Evolutionary conservation across 495 filamentous ascomycete genomes (phyloP), one percentile per base, ranked within the genome.

Genomic region (Usnea hakonensis): DNA sequence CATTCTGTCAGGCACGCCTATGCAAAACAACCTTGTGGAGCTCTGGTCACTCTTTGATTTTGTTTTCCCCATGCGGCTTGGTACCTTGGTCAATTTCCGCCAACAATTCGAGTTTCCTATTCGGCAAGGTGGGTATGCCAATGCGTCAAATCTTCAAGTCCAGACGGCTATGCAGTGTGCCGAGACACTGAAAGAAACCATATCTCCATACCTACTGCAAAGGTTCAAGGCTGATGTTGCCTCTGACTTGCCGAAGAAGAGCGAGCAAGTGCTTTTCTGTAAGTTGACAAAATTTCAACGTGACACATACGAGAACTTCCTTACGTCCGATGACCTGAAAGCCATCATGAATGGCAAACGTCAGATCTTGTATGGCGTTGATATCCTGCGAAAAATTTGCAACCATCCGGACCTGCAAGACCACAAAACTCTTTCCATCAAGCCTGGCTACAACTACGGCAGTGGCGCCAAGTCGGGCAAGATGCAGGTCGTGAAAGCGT

Each of bases 21-120:
- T 98, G 80, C 94, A 98, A 74, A 98, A 98, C 70, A 97, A 96
- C 66, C 79, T 98, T 16, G 82, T 88, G n/a, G 94, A 98, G 69
- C 78, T 98, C 3, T 98, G 94, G 94, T 96, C 91, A 0, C 76
- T 98, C 10, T 96, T 97, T 68, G 94, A 98, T 70, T 98, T 97
- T 68, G 85, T 97, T 60, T 96, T 88, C 67, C 94, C 94, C 0
- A 96, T 97, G 89, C 89, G 90, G 37, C 78, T 98, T 14, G 94
- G 94, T 0, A 97, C 88, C 0, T 80, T 98, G 17, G 89, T 96
- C 36, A 87, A 86, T 48, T 98, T 97, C 71, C 85, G 90, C 17
- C 87, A 83, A 64, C 84, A 93, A 58, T 97, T 97, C 60, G 94
- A 96, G 69, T 85, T 92, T 43, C 94, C 93, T 0, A 97, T 98